Evolutionary conservation across 495 filamentous ascomycete species (phyloP).

Genomic region (Aspergillus sclerotiicarbonarius): DNA sequence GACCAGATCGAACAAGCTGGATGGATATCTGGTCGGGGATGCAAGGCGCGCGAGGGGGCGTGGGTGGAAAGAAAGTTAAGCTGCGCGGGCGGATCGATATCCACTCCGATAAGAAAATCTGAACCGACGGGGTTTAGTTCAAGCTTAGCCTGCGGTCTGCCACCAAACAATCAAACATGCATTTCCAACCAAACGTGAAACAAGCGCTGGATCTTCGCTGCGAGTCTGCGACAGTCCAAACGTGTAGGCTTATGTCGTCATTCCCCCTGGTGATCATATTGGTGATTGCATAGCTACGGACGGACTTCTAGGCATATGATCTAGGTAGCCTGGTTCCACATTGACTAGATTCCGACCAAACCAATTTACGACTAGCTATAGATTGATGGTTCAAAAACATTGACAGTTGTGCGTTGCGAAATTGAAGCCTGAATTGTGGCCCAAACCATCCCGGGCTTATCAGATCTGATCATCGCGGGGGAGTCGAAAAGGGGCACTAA

Average conservation of each 20-base stretch:
- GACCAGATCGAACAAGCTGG: background rate
- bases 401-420: no score
- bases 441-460: conserved; percentile 11
- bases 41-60: background rate
- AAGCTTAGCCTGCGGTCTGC: background rate
- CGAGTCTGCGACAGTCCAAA: no score
- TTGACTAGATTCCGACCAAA: background rate
- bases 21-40: background rate
- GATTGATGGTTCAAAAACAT: no score
- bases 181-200: background rate
- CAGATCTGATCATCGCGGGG: conserved; percentile 7
- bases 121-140: conserved; percentile 8
- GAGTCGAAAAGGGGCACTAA: background rate
- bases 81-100: conserved; percentile 5
- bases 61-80: background rate
- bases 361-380: no score
- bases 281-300: background rate
- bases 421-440: background rate
- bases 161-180: conserved; percentile 5
- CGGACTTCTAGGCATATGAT: background rate
- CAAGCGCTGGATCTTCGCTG: background rate
- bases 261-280: background rate
- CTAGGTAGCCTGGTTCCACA: background rate
- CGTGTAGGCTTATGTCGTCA: background rate
- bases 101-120: conserved; percentile 14